These are phyloP conservation scores for Fusarium palustre DNA, from an alignment of 2,329 filamentous ascomycete species.

Conservation along the genomic window DNA sequence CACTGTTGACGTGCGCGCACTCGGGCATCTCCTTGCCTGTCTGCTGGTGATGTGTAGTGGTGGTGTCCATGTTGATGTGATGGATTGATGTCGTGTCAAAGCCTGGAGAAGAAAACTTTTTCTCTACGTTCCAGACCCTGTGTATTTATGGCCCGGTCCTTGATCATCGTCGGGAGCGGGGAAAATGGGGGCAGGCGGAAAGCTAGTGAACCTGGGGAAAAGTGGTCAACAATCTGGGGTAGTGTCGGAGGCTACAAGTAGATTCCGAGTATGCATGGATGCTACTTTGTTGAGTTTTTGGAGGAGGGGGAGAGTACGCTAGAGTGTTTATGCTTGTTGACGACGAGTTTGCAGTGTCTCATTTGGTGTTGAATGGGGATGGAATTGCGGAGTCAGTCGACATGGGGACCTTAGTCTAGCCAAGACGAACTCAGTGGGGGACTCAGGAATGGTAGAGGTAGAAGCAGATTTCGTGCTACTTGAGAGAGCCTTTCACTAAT, in stretches of 20 bases:
- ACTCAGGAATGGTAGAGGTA: not conserved
- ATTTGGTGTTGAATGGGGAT: conserved; percentile 14
- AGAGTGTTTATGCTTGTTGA: not conserved
- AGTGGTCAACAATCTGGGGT: conserved; percentile 3
- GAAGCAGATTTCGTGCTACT: no score
- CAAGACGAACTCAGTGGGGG: not conserved
- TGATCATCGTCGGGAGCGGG: conserved; percentile 37
- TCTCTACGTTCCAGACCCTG: conserved; percentile 2
- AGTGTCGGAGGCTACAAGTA: conserved; percentile 34
- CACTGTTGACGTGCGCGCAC: conserved; percentile 41
- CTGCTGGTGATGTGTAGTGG: conserved; percentile 9
- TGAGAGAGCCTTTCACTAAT: no score
- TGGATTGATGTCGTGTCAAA: not conserved
- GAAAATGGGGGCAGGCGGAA: conserved; percentile 26
- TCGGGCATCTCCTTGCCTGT: conserved; percentile 28
- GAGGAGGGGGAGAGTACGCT: conserved; percentile 4
- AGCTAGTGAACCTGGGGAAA: conserved; percentile 19
- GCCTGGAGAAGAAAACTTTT: conserved; percentile 3
- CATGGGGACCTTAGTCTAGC: not conserved
- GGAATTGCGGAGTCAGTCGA: conserved; percentile 8
- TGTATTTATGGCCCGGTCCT: conserved; percentile 35
- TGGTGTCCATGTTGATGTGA: conserved; percentile 9
- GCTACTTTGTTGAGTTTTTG: conserved; percentile 6
- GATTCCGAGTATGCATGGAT: conserved; percentile 18
- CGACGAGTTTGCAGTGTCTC: conserved; percentile 4